Evolutionary conservation across 495 filamentous ascomycete species (phyloP).

Genomic region (Umbilicaria muhlenbergii): DNA sequence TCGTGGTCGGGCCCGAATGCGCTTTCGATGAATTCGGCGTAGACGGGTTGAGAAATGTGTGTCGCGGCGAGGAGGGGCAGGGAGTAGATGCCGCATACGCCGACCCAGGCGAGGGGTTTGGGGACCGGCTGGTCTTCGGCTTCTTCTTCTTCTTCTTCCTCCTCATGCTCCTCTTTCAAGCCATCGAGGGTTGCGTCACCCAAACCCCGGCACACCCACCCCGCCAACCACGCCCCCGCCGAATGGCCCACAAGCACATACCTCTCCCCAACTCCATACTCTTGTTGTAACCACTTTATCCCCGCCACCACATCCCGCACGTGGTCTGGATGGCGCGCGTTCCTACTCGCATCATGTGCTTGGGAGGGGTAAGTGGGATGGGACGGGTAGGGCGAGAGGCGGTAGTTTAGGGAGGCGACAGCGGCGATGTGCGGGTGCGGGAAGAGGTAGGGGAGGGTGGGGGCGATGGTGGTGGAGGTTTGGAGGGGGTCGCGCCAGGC

Average conservation of each 20-base stretch:
- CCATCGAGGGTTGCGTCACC: constrained; percentile 28
- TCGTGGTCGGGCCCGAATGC: constrained; percentile 41
- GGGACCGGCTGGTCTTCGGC: constrained; percentile 21
- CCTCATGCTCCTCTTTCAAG: no score
- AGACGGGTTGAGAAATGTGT: no score
- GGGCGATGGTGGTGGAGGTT: constrained; percentile 32
- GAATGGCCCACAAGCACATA: constrained; percentile 66
- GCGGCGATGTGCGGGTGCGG: constrained; percentile 31
- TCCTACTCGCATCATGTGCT: neutral
- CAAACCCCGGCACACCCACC: constrained; percentile 35
- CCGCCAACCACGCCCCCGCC: constrained; percentile 57
- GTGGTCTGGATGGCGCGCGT: constrained; percentile 57
- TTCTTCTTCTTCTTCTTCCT: constrained; percentile 11
- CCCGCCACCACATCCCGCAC: constrained; percentile 51
- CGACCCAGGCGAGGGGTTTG: constrained; percentile 37
- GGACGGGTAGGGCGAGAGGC: constrained; percentile 55
- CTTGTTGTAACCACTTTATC: constrained; percentile 41
- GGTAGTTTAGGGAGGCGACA: constrained; percentile 64
- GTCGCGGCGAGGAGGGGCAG: constrained; percentile 33
- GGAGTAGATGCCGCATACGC: constrained; percentile 54
- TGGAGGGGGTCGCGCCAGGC: constrained; percentile 70
- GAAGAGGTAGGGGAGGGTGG: constrained; percentile 30
- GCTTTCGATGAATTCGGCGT: no score
- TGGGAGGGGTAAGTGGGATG: constrained; percentile 27
- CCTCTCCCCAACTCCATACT: constrained; percentile 29